A percentile compares a stretch with the other conserved stretches of the same genome.
Conservation (phyloP, 352 stramenopile genomes). For the Thalassiosira hispida region DNA sequence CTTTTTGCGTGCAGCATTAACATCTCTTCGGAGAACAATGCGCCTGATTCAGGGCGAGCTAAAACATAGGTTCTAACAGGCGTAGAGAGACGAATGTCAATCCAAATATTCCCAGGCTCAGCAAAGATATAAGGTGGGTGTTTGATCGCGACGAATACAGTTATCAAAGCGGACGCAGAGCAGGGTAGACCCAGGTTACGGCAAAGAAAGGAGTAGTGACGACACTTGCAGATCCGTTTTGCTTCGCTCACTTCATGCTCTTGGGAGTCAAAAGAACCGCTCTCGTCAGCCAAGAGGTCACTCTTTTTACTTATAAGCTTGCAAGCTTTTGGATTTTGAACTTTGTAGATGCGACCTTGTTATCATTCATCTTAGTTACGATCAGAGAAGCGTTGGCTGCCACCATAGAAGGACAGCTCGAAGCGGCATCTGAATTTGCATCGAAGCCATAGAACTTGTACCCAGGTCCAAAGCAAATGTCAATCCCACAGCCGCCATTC, state of each 20-base stretch:
- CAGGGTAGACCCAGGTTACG: slow-evolving; percentile 25
- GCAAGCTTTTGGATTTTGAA: slow-evolving; percentile 25
- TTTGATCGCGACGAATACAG: background rate
- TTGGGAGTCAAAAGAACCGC: slow-evolving; percentile 10
- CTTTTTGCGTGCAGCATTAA: no score
- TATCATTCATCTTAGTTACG: slow-evolving; percentile 35
- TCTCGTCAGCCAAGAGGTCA: slow-evolving; percentile 18
- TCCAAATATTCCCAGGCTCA: slow-evolving; percentile 34
- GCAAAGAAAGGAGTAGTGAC: slow-evolving; percentile 35
- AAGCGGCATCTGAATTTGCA: slow-evolving; percentile 16
- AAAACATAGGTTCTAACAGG: slow-evolving; percentile 30
- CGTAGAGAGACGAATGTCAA: slow-evolving; percentile 29
- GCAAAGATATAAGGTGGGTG: slow-evolving; percentile 34
- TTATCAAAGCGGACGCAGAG: slow-evolving; percentile 25
- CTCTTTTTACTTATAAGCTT: slow-evolving; percentile 22
- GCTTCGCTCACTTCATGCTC: slow-evolving; percentile 9
- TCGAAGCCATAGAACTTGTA: slow-evolving; percentile 41
- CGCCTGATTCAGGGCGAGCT: background rate
- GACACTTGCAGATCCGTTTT: slow-evolving; percentile 19
- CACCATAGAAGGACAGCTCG: slow-evolving; percentile 1
- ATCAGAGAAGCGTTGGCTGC: slow-evolving; percentile 32
- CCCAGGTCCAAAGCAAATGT: slow-evolving; percentile 35
- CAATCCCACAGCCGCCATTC: slow-evolving; percentile 2
- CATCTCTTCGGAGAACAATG: background rate
- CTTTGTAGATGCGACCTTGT: slow-evolving; percentile 35